Base-by-base conservation (phyloP, 78 protist species). In the Dictyostelium intermedium region DNA sequence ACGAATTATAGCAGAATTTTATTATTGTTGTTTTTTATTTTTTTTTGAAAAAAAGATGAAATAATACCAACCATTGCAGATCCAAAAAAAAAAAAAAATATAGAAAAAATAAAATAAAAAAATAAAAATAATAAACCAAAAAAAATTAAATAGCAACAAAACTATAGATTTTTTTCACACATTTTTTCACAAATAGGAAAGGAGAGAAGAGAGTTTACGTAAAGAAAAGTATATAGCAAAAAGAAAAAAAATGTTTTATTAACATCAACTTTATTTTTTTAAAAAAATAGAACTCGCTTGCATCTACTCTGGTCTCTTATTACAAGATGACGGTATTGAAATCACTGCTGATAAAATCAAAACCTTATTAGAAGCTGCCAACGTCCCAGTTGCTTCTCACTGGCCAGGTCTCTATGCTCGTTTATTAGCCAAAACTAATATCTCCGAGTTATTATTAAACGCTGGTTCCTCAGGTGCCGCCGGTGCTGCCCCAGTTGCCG, bases 271-370 rank as follows among this genome's bases (percentile, higher is more conserved):
- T 32, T 32, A 16, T 16, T 14, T 72, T 72, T 30, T 72, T 72
- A 39, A 2, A 39, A 39, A 5, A 41, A 39, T 79, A 89, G 97
- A 95, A 92, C 94, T 97, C 43, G 98, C 98, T 14, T 95, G 97
- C 91, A 77, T 85, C 82, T 97, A 97, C 96, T 92, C 98, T 50
- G 96, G 96, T 35, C 96, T 97, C 79, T 83, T 91, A 95, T 93
- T 92, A 69, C 97, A 97, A 83, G 98, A 97, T 70, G 98, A 95
- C 32, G 94, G 94, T 14, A 27, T 93, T n/a, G 96, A 92, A 72
- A 82, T 87, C 94, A 86, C 98, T 30, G 98, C 82, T 77, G 97
- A 93, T 30, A 95, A 97, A 43, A 92, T 97, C 97, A 50, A 77
- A 82, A 37, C 93, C 78, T 47, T 97, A 85, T 47, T 95, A 27